Evolutionary conservation across 305 asterid species (phyloP), one percentile per base, ranked within the genome.

Genomic region (Ilex paraguariensis): DNA sequence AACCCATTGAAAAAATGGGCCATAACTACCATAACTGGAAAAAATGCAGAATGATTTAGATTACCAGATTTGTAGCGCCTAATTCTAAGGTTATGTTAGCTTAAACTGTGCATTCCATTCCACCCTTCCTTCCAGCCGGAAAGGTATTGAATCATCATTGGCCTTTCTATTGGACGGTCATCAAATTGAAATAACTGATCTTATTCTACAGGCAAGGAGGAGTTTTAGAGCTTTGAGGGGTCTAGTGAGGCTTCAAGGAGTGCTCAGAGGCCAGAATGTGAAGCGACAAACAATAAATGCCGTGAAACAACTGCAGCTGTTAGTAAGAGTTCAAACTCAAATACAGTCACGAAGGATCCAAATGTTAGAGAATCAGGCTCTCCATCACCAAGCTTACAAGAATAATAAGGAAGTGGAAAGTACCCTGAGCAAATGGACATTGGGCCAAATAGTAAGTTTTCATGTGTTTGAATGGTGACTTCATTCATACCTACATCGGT

Each of bases 301-400:
- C 62, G 77, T 93, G 96, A 93, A 90, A 67, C 95, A 88, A 50
- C 86, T 93, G 96, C 99, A 93, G 84, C 95, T 88, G 21, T 74
- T 90, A 15, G 96, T 93, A 17, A 67, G 95, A 66, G 84, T 93
- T 64, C 97, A 93, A 60, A 84, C 87, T 13, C 99, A 93, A 77
- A 86, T 93, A 65, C 99, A 85, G 69, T 84, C 96, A 1, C 77
- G 88, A 15, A 81, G 97, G 77, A 86, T 88, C 57, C 96, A 86
- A 62, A 86, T 78, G 93, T 54, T 88, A 72, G 93, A 90, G 76
- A 84, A 70, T 73, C 96, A 86, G 73, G 78, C 87, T 44, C 57
- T 75, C 63, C 87, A 70, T 59, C 71, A 46, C 46, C 91, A 76
- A 57, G 57, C 85, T 6, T 70, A 57, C 67, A 83, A 66, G 64